These are phyloP conservation scores for Fraxinus latifolia DNA, from an alignment of 305 asterid species.

Conservation along the genomic window DNA sequence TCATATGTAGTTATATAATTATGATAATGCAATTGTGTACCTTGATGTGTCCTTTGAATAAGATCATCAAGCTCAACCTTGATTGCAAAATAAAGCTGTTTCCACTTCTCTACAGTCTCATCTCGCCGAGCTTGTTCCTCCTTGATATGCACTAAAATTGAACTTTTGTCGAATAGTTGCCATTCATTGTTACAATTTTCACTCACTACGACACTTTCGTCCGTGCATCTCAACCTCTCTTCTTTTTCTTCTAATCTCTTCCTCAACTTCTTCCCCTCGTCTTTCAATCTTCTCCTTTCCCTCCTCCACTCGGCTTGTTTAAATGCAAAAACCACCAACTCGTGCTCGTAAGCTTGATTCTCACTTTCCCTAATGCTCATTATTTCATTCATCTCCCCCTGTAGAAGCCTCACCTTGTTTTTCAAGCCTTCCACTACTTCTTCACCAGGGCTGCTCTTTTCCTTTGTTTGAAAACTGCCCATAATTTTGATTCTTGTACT, in stretches of 20 bases:
- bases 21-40: constrained; percentile 24
- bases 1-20: not conserved
- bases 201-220: not conserved
- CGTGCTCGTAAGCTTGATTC: constrained; percentile 50
- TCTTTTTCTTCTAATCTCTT: constrained; percentile 37
- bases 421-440: constrained; percentile 51
- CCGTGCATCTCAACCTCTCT: constrained; percentile 23
- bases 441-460: constrained; percentile 27
- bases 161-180: constrained; percentile 7
- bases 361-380: constrained; percentile 68
- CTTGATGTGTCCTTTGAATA: constrained; percentile 60
- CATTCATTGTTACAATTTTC: constrained; percentile 15
- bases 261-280: constrained; percentile 43
- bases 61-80: constrained; percentile 86
- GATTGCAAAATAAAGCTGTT: constrained; percentile 74
- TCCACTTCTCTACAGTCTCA: constrained; percentile 77
- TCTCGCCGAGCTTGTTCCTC: constrained; percentile 44
- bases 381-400: constrained; percentile 53
- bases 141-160: constrained; percentile 27
- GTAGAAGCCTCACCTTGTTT: constrained; percentile 46
- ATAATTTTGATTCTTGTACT: constrained; percentile 25
- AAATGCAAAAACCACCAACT: constrained; percentile 55
- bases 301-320: constrained; percentile 72
- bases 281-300: constrained; percentile 52
- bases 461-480: constrained; percentile 65